Conservation (phyloP, 78 protist genomes). For the Guillardia theta region DNA sequence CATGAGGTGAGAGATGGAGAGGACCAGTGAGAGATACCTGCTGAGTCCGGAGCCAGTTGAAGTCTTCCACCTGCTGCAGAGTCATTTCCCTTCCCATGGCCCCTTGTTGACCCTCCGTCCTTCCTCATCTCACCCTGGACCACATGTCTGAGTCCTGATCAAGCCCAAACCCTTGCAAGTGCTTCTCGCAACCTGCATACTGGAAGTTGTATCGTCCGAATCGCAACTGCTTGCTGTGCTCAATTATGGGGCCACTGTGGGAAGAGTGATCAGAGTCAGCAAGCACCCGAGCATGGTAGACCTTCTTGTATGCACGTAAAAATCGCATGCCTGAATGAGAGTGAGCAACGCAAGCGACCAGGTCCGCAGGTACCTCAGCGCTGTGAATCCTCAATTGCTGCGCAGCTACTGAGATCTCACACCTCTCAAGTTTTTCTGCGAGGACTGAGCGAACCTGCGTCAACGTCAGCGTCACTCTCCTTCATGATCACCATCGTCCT, state of each 20-base stretch:
- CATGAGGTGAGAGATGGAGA: too few relatives aligned
- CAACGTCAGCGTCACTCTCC: too few relatives aligned
- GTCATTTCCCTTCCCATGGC: too few relatives aligned
- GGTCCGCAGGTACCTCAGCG: not conserved
- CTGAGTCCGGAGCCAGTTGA: not conserved
- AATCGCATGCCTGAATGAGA: too few relatives aligned
- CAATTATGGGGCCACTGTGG: not conserved
- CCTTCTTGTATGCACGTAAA: too few relatives aligned
- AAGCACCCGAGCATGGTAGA: not conserved
- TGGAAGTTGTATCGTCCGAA: not conserved
- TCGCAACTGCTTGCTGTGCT: not conserved
- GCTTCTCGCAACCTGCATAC: not conserved
- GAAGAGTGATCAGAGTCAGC: not conserved
- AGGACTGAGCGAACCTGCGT: not conserved
- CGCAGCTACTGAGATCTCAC: not conserved
- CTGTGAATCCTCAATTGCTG: not conserved
- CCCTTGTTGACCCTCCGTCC: too few relatives aligned
- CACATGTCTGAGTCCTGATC: not conserved
- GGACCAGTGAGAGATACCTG: too few relatives aligned
- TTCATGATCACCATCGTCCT: too few relatives aligned
- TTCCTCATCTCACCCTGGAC: too few relatives aligned
- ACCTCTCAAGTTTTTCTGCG: not conserved
- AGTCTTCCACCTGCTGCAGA: not conserved
- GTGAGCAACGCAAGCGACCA: too few relatives aligned
- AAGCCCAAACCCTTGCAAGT: not conserved